phyloP scores from a whole-genome alignment of 2,329 filamentous ascomycete species.

The Cercospora nicotianae region DNA sequence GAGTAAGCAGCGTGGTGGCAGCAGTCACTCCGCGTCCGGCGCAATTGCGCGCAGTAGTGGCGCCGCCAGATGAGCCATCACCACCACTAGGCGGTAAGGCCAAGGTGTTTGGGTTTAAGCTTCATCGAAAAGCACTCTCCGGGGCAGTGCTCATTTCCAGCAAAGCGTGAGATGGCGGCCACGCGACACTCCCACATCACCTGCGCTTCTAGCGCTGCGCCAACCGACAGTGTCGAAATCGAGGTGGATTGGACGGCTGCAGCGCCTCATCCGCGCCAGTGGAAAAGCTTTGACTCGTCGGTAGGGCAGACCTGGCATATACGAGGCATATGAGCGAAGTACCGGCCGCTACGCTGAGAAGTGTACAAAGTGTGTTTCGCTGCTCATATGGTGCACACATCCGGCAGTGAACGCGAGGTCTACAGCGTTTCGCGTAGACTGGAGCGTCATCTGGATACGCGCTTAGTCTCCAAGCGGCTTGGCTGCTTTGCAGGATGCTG shows the following conservation, averaged over 20 bases:
- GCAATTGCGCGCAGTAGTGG: not conserved
- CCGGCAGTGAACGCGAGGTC: conserved; percentile 8
- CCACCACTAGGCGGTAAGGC: not conserved
- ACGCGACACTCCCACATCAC: conserved; percentile 16
- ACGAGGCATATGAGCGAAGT: not conserved
- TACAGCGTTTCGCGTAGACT: not conserved
- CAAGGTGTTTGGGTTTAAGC: conserved; percentile 10
- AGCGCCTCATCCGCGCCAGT: conserved; percentile 2
- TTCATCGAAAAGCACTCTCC: conserved; percentile 15
- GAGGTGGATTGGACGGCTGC: conserved; percentile 13
- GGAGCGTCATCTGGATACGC: not conserved
- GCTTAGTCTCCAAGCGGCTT: not conserved
- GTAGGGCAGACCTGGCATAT: conserved; percentile 10
- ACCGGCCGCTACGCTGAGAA: not conserved
- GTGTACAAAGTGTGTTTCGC: not conserved
- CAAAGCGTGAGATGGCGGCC: conserved; percentile 17
- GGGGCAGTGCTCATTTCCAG: conserved; percentile 13
- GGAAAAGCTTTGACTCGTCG: not conserved
- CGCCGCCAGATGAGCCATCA: not conserved
- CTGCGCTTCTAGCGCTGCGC: conserved; percentile 20
- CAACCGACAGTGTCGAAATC: conserved; percentile 4
- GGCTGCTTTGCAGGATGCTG: not conserved
- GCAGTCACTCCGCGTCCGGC: not conserved
- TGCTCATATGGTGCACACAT: conserved; percentile 2
- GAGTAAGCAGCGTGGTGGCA: not conserved